Conservation (phyloP, 177 flowering plant genomes). For the Telopea speciosissima region DNA sequence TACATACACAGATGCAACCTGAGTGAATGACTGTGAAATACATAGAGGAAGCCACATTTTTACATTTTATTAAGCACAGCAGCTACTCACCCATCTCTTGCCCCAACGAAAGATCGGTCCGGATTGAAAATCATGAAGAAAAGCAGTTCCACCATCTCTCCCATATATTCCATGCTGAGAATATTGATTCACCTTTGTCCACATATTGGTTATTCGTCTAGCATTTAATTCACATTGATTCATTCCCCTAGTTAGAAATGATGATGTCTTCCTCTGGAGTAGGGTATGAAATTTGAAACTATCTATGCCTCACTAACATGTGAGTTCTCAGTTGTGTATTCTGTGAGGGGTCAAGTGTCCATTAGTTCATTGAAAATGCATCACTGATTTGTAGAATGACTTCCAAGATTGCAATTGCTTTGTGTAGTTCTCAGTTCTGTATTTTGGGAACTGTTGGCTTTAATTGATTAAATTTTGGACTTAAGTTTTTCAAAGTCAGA, state of each 20-base stretch:
- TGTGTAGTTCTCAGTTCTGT: no score
- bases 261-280: background rate
- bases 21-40: conserved; percentile 34
- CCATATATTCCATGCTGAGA: background rate
- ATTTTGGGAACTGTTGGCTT: no score
- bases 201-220: conserved; percentile 19
- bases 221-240: conserved; percentile 27
- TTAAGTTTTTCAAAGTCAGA: no score
- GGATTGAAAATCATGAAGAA: conserved; percentile 10
- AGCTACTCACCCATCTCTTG: conserved; percentile 4
- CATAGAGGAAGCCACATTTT: background rate
- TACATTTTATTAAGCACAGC: background rate
- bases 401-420: no score
- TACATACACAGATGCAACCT: conserved; percentile 68
- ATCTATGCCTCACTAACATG: background rate
- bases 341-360: no score
- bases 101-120: conserved; percentile 4
- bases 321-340: conserved; percentile 6
- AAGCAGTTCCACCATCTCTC: conserved; percentile 6
- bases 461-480: no score
- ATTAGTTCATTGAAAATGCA: no score
- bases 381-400: no score
- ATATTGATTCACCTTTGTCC: conserved; percentile 5
- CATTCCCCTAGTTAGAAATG: conserved; percentile 8
- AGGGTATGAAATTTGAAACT: background rate